Evolutionary conservation across 257 asterid species (phyloP), one percentile per base, ranked within the genome.

Genomic region (Penstemon davidsonii): DNA sequence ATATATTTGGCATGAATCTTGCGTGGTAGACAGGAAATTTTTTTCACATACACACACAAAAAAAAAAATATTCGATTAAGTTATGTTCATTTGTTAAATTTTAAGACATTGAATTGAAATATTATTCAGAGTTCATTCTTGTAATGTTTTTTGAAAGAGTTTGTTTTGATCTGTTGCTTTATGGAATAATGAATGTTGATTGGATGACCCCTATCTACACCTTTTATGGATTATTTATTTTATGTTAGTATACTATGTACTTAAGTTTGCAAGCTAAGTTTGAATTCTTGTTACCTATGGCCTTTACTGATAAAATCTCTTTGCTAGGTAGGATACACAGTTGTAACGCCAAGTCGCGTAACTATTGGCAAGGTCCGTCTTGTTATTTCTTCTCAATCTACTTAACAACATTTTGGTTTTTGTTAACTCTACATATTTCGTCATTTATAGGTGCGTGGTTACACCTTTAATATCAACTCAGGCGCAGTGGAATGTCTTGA

Each of bases 281-380:
- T 57, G 15, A 33, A 12, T 38, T 40, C 42, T 25, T 60, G 33
- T 63, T 60, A 15, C 64, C 25, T 7, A 4, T 45, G 67, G 42
- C 33, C 50, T 8, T 56, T 38, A 60, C 49, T 71, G 53, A 75
- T 41, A 8, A 65, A 40, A 49, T 42, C 57, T 76, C 25, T 78
- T 60, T 78, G 73, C 55, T 70, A 87, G 95, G 87, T 87, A 74
- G 92, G 95, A 54, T 87, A 85, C 70, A 76, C 70, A 45, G 95
- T 87, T 62, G 81, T 78, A 40, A 85, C 92, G 7, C 84, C 77
- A 37, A 77, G 67, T 44, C 75, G 67, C 55, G 81, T 70, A 68
- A 78, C 59, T 65, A 79, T 88, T 66, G 95, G 95, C 70, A 85
- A 85, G 88, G 90, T 85, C 54, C 69, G 41, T 46, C 41, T 3